Evolutionary conservation across 768 basidiomycete genomes (phyloP).

Genomic region (Scleroderma citrinum): DNA sequence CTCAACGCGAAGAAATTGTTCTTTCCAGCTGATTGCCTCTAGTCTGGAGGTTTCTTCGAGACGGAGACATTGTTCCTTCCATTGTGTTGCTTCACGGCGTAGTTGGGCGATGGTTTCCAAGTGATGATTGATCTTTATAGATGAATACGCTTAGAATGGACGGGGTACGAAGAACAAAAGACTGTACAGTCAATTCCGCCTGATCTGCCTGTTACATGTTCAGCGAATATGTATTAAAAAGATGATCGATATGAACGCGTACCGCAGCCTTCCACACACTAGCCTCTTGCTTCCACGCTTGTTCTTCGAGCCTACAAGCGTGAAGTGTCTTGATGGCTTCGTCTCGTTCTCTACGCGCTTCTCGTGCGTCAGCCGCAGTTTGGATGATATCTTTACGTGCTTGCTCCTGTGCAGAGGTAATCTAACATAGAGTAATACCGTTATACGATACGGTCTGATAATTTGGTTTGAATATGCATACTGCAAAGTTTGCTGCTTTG

Average conservation of each 20-base stretch:
- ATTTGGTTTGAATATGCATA: conserved; percentile 16
- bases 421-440: conserved; percentile 29
- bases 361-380: conserved; percentile 39
- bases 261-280: conserved; percentile 43
- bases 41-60: conserved; percentile 41
- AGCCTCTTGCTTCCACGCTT: conserved; percentile 42
- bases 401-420: conserved; percentile 51
- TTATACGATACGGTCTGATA: conserved; percentile 2
- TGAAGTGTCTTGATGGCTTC: conserved; percentile 43
- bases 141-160: neutral
- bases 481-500: conserved; percentile 36
- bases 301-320: conserved; percentile 38
- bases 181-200: conserved; percentile 49
- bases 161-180: neutral
- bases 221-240: conserved; percentile 4
- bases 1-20: conserved; percentile 71
- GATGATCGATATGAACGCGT: conserved; percentile 24
- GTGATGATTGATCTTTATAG: conserved; percentile 50
- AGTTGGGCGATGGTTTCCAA: conserved; percentile 55
- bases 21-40: conserved; percentile 69
- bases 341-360: conserved; percentile 46
- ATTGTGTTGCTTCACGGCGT: conserved; percentile 58
- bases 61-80: conserved; percentile 61
- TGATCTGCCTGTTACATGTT: conserved; percentile 40
- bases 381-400: conserved; percentile 48